Evolutionary conservation across 768 basidiomycete genomes (phyloP).

Genomic region (Coprinopsis sp.): DNA sequence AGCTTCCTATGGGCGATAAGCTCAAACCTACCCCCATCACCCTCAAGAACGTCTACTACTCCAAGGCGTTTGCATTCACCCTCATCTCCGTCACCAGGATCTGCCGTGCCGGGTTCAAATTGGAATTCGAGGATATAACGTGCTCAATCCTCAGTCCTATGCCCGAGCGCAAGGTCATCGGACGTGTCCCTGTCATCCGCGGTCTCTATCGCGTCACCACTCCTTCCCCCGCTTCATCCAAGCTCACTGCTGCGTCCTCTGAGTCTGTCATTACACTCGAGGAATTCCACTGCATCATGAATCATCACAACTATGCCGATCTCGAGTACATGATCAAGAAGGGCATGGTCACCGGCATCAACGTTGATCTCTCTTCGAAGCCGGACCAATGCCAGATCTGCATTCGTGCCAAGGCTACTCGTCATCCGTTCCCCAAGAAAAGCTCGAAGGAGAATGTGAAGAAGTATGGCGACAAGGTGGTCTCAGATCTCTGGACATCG

Average conservation of each 20-base stretch:
- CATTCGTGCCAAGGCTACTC: constrained; percentile 27
- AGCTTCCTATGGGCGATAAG: constrained; percentile 26
- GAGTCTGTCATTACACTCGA: background rate
- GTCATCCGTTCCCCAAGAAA: constrained; percentile 26
- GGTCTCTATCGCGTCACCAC: constrained; percentile 1
- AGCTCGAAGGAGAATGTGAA: constrained; percentile 20
- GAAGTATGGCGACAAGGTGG: constrained; percentile 17
- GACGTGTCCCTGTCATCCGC: constrained; percentile 13
- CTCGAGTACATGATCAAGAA: constrained; percentile 19
- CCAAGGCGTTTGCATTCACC: constrained; percentile 33
- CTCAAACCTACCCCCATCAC: constrained; percentile 12
- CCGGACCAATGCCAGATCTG: constrained; percentile 11
- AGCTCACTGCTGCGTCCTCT: background rate
- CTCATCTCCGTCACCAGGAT: constrained; percentile 14
- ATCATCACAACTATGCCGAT: constrained; percentile 3
- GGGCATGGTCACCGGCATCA: constrained; percentile 28
- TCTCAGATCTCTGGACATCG: constrained; percentile 36
- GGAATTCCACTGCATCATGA: background rate
- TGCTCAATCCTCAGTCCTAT: constrained; percentile 21
- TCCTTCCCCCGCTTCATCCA: background rate
- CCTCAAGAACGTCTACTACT: constrained; percentile 33
- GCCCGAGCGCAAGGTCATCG: constrained; percentile 16
- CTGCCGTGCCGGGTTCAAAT: background rate
- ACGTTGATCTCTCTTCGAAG: constrained; percentile 12
- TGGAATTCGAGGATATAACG: background rate